These are phyloP conservation scores for Scopulariopsis brevicaulis DNA, from an alignment of 2,329 filamentous ascomycete species.

Conservation along the genomic window DNA sequence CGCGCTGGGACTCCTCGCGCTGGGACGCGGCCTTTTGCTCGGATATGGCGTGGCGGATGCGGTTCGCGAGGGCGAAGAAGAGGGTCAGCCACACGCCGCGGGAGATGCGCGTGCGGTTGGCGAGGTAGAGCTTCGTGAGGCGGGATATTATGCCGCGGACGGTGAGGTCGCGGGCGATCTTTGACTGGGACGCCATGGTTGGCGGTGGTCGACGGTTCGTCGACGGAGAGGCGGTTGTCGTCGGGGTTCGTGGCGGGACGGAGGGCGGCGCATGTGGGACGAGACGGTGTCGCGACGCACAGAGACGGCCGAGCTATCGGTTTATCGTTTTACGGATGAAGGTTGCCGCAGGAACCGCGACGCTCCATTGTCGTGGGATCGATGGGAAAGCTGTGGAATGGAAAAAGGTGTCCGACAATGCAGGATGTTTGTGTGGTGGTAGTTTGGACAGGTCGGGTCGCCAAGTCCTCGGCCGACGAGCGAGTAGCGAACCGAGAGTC, in stretches of 20 bases:
- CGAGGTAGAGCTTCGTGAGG: slow-evolving; percentile 62
- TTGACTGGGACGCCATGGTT: slow-evolving; percentile 65
- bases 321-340: neutral
- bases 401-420: neutral
- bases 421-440: neutral
- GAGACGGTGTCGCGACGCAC: neutral
- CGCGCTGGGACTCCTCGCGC: slow-evolving; percentile 49
- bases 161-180: slow-evolving; percentile 52
- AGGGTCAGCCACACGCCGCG: slow-evolving; percentile 75
- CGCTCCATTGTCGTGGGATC: neutral
- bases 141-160: slow-evolving; percentile 54
- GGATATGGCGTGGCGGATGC: slow-evolving; percentile 80
- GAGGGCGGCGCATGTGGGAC: neutral
- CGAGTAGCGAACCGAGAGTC: neutral
- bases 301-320: neutral
- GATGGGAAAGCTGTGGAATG: neutral
- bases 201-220: neutral
- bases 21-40: slow-evolving; percentile 81
- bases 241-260: slow-evolving; percentile 3
- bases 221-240: slow-evolving; percentile 5
- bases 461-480: neutral
- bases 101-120: slow-evolving; percentile 72
- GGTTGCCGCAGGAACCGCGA: neutral
- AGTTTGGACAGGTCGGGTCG: neutral
- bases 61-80: slow-evolving; percentile 69